Percentiles rank a stretch among this genome's conserved stretches.
Evolutionary conservation across 306 rosid species (phyloP).

Genomic region (Geum urbanum): DNA sequence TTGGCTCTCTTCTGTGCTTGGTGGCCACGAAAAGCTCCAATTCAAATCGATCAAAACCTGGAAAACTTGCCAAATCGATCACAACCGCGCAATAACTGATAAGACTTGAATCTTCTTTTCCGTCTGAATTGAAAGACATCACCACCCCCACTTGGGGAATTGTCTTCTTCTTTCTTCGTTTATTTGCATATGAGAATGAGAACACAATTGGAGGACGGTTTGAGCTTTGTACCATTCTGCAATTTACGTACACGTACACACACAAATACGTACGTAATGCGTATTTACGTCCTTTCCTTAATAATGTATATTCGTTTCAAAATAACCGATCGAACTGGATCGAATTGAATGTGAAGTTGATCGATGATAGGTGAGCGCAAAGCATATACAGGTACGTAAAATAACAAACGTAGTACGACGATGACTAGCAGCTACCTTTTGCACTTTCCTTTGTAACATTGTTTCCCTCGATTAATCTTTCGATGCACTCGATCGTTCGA

Average conservation of each 20-base stretch:
- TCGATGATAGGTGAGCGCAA: too few relatives aligned
- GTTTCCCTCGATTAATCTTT: too few relatives aligned
- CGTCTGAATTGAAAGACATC: not conserved
- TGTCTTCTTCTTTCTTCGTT: not conserved
- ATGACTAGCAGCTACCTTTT: too few relatives aligned
- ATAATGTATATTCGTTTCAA: too few relatives aligned
- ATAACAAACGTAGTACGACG: too few relatives aligned
- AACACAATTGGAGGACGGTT: not conserved
- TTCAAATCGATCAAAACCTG: not conserved
- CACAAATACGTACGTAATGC: not conserved
- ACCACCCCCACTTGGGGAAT: not conserved
- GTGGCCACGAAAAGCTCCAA: not conserved
- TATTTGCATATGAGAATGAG: not conserved
- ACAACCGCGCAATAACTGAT: not conserved
- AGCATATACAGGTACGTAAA: too few relatives aligned
- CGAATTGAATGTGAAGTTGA: too few relatives aligned
- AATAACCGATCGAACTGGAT: too few relatives aligned
- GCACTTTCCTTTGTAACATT: too few relatives aligned
- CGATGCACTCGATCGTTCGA: too few relatives aligned
- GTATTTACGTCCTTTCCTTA: not conserved
- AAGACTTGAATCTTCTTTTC: not conserved
- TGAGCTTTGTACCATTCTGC: not conserved
- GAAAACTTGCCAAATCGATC: not conserved
- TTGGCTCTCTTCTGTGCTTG: not conserved
- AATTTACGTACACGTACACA: not conserved